These are phyloP conservation scores for Vicia sativa DNA, from an alignment of 306 rosid species.

Conservation along the genomic window DNA sequence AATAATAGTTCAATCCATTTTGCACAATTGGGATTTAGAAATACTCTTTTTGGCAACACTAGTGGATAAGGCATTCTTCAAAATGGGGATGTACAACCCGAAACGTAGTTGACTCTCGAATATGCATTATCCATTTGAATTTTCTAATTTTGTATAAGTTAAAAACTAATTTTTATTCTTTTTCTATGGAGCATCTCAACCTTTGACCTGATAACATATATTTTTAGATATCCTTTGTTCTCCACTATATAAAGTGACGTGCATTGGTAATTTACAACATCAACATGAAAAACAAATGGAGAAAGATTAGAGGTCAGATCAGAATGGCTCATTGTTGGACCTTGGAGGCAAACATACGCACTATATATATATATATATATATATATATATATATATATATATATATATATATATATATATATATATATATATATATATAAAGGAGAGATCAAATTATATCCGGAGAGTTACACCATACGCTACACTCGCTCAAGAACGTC, in stretches of 20 bases:
- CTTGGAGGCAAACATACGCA: slow-evolving; percentile 20
- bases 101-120: not conserved
- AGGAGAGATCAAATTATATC: no score
- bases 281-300: not conserved
- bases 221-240: not conserved
- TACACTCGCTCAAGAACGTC: no score
- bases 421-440: no score
- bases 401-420: no score
- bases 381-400: no score
- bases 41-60: not conserved
- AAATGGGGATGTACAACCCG: not conserved
- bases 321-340: slow-evolving; percentile 3
- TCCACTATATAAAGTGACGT: not conserved
- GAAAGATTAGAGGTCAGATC: not conserved
- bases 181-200: not conserved
- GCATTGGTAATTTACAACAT: not conserved
- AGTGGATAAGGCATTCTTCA: not conserved
- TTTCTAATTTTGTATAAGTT: not conserved
- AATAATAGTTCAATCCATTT: no score
- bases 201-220: slow-evolving; percentile 8
- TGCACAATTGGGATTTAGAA: not conserved
- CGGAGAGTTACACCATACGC: no score
- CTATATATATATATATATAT: no score
- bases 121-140: not conserved
- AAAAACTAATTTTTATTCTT: not conserved